Evolutionary conservation across 2,329 filamentous ascomycete species (phyloP).

Genomic region (Pezicula rhizophila): DNA sequence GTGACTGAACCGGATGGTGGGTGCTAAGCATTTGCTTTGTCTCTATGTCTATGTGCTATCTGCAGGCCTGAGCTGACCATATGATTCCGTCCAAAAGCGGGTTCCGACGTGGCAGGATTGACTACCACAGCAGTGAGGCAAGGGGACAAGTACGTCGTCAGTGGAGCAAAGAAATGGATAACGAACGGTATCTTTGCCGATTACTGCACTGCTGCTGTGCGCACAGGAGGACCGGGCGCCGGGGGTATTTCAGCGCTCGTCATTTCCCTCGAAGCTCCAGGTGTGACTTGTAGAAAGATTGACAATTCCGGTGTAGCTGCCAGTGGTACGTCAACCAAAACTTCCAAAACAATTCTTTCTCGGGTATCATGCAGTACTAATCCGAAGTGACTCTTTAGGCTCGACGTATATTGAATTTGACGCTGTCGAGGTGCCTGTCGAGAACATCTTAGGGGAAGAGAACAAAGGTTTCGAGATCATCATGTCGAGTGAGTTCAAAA

Average conservation of each 20-base stretch:
- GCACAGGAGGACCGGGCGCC: conserved; percentile 46
- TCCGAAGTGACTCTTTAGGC: too few species aligned
- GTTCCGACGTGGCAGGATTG: conserved; percentile 56
- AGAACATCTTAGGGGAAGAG: conserved; percentile 46
- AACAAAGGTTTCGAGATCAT: conserved; percentile 48
- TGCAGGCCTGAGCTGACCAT: neutral
- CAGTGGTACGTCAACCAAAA: too few species aligned
- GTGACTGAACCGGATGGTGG: too few species aligned
- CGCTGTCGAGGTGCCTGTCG: conserved; percentile 44
- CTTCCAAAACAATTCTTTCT: too few species aligned
- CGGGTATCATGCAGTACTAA: too few species aligned
- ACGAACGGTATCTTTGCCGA: conserved; percentile 52
- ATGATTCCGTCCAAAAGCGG: conserved; percentile 29
- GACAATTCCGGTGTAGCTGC: conserved; percentile 58
- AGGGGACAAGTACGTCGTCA: conserved; percentile 48
- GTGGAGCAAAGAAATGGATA: conserved; percentile 61
- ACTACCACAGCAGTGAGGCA: conserved; percentile 47
- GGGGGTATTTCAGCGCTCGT: conserved; percentile 48
- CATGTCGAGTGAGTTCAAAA: too few species aligned
- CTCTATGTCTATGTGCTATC: too few species aligned
- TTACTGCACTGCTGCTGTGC: conserved; percentile 53
- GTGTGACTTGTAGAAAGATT: conserved; percentile 44
- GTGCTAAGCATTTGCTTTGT: conserved; percentile 14
- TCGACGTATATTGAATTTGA: conserved; percentile 49
- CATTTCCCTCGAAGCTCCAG: conserved; percentile 32